Evolutionary conservation across 2,329 filamentous ascomycete genomes (phyloP).

Genomic region (Pyricularia sp.): DNA sequence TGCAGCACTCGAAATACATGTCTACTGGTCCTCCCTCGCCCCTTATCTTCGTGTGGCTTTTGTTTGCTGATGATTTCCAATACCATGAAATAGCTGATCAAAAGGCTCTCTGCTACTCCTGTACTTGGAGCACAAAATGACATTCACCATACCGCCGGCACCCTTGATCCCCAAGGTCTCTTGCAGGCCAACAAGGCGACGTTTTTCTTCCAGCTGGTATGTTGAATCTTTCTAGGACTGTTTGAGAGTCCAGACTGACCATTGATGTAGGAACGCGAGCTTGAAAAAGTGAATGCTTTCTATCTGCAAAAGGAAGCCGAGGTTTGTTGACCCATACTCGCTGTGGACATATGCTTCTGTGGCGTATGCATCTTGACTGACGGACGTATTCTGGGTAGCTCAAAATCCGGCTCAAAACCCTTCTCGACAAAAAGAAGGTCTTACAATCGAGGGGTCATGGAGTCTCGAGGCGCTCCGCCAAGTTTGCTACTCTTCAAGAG

Average conservation of each 20-base stretch:
- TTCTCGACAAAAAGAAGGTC: conserved; percentile 91
- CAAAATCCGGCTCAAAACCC: conserved; percentile 82
- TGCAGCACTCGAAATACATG: not conserved
- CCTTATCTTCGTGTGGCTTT: not conserved
- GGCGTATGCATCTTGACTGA: conserved; percentile 7
- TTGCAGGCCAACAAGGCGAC: conserved; percentile 96
- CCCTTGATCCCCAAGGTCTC: conserved; percentile 71
- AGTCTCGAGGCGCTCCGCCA: conserved; percentile 78
- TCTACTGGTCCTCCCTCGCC: not conserved
- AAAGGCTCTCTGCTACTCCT: conserved; percentile 89
- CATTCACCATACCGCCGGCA: conserved; percentile 32
- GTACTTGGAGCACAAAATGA: conserved; percentile 71
- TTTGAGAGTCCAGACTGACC: conserved; percentile 16
- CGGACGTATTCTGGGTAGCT: conserved; percentile 44
- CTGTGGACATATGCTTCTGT: not conserved
- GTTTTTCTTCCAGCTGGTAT: conserved; percentile 95
- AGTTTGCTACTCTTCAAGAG: conserved; percentile 91
- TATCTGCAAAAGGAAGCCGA: conserved; percentile 98
- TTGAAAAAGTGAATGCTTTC: conserved; percentile 97
- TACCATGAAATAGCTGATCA: conserved; percentile 67
- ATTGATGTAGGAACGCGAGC: conserved; percentile 70
- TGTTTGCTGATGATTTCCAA: conserved; percentile 18
- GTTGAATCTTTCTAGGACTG: conserved; percentile 17
- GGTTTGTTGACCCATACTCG: conserved; percentile 40
- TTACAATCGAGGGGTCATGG: conserved; percentile 70